Base-by-base conservation (phyloP, 2,329 filamentous ascomycete species). In the Aspergillus luchuensis region DNA sequence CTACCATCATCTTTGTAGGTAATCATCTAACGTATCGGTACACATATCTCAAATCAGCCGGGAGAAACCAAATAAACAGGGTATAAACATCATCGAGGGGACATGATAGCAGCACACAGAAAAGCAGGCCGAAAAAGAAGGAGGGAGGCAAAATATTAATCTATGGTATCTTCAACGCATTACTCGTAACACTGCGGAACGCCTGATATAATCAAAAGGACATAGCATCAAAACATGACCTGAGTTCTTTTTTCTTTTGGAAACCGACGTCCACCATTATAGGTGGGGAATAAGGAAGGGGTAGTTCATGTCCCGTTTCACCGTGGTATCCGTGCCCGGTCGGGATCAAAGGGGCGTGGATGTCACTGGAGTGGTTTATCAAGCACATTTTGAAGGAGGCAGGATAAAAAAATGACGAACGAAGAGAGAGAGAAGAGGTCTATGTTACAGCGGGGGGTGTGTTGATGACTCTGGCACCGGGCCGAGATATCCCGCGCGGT, bases 81-180 rank as follows among this genome's bases (percentile, higher is more conserved):
- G 41, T 45, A 45, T 45, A 45, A 45, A 11, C 41, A 45, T 45
- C 41, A 60, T 58, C 58, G 61, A 56, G 61, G 25, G 17, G 19
- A 53, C 41, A 25, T 19, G 23, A 66, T 61, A 59, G 52, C 41
- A 62, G n/a, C 15, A 43, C 52, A 38, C 33, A 55, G n/a, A 57
- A 57, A 33, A n/a, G 57, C 36, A 58, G 43, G n/a, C 33, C 15
- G 28, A 8, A 28, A 28, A 28, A 3, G 36, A 43, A 47, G 10
- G 28, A 47, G 36, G 36, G 21, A 59, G 58, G 28, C 43, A 62
- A 11, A 25, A 19, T 15, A 39, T 52, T 43, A 52, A 48, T 63
- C 63, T 63, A 63, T 63, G 53, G 58, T 59, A 65, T 63, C 50
- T 59, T 60, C 45, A 58, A 59, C 54, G 51, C 59, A 62, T 66